Evolutionary conservation across 2,329 filamentous ascomycete species (phyloP).

Genomic region (Colletotrichum sp.): DNA sequence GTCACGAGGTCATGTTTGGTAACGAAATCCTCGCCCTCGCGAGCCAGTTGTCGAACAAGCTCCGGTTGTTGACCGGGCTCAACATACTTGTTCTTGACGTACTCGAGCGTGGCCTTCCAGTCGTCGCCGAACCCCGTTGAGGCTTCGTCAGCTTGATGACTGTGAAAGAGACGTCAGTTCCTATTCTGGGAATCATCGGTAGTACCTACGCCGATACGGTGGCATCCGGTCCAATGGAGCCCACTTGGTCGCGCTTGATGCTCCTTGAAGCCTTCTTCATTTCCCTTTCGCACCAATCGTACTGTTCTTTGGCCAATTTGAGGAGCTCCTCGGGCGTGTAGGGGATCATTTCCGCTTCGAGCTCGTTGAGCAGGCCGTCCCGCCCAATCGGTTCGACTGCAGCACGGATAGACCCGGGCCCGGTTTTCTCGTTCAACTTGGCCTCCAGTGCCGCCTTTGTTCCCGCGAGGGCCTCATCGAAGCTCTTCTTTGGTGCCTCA

Average conservation of each 20-base stretch:
- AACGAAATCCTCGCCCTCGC: conserved; percentile 58
- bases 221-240: not conserved
- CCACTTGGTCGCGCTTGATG: conserved; percentile 36
- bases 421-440: conserved; percentile 29
- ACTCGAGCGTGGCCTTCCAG: conserved; percentile 58
- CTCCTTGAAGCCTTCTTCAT: conserved; percentile 54
- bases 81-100: conserved; percentile 60
- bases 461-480: conserved; percentile 38
- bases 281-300: conserved; percentile 58
- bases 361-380: conserved; percentile 52
- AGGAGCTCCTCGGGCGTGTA: conserved; percentile 63
- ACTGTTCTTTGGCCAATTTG: conserved; percentile 53
- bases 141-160: not conserved
- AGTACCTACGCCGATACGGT: not conserved
- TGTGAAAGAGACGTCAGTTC: not conserved
- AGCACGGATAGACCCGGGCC: conserved; percentile 6
- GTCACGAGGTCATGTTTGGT: conserved; percentile 58
- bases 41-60: conserved; percentile 54
- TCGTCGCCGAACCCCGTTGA: conserved; percentile 36
- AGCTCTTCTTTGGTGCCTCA: conserved; percentile 42
- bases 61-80: conserved; percentile 56
- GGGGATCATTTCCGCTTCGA: conserved; percentile 61
- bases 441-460: conserved; percentile 41
- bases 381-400: conserved; percentile 60
- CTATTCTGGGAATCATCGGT: not conserved